A percentile compares a stretch with the other conserved stretches of the same genome.
Evolutionary conservation across 768 basidiomycete species (phyloP).

Genomic region (Boletus rufocinnamomeus): DNA sequence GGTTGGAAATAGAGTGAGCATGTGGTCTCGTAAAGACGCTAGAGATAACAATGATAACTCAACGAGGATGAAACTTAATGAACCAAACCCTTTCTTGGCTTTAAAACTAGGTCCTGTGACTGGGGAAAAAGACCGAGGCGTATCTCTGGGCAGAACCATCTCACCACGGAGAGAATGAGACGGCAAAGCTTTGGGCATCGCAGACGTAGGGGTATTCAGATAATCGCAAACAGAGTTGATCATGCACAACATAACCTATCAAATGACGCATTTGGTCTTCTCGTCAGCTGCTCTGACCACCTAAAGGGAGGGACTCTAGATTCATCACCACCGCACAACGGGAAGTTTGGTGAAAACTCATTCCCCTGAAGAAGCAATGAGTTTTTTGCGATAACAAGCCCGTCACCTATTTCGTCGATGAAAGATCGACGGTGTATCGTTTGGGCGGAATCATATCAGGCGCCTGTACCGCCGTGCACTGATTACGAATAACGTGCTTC

Average conservation of each 20-base stretch:
- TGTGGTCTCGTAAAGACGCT: conserved; percentile 12
- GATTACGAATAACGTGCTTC: background rate
- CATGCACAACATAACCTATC: background rate
- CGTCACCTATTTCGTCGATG: background rate
- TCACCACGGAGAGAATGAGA: background rate
- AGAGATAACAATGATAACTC: conserved; percentile 15
- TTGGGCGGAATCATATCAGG: background rate
- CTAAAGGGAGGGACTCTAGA: background rate
- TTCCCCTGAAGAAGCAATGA: background rate
- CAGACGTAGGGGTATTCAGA: background rate
- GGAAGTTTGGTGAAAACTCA: background rate
- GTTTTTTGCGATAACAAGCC: background rate
- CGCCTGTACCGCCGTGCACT: background rate
- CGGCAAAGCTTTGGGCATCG: background rate
- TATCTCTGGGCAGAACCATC: background rate
- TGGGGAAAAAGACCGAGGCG: background rate
- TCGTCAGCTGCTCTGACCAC: background rate
- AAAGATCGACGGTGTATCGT: background rate
- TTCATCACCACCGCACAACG: background rate
- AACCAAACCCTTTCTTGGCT: background rate
- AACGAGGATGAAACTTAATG: background rate
- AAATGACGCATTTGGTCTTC: no score
- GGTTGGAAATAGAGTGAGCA: conserved; percentile 5
- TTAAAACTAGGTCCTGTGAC: conserved; percentile 3
- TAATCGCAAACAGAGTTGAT: background rate